Conservation (phyloP, 257 asterid genomes). For the Fraxinus anomala region DNA sequence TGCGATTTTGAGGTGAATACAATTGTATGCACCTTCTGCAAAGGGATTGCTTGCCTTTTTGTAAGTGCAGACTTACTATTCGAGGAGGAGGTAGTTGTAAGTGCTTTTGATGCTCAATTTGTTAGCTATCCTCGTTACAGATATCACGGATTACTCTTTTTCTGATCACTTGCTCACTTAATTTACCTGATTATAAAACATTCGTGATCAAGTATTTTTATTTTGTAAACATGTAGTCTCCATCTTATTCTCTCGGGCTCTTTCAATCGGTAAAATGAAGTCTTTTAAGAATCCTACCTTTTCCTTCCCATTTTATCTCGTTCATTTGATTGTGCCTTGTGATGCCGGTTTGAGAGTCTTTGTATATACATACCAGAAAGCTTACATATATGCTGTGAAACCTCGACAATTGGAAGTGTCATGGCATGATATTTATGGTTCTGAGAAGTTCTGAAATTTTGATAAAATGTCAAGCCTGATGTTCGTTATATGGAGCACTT, state of each 20-base stretch:
- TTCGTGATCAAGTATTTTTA: not conserved
- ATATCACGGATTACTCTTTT: not conserved
- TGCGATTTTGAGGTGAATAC: conserved; percentile 6
- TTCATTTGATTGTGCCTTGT: not conserved
- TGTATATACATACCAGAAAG: not conserved
- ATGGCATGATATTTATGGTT: conserved; percentile 18
- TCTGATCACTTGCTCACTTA: not conserved
- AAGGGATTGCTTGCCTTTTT: conserved; percentile 6
- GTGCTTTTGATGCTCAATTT: conserved; percentile 5
- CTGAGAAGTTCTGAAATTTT: conserved; percentile 1
- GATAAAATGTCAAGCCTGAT: not conserved
- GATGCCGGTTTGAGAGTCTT: conserved; percentile 13
- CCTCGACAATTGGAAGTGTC: conserved; percentile 6
- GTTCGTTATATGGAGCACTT: not conserved
- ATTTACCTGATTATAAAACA: not conserved
- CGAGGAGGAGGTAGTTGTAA: not conserved
- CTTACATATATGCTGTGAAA: not conserved
- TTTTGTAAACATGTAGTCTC: not conserved
- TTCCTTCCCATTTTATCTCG: not conserved
- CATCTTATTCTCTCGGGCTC: not conserved
- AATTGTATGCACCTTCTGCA: not conserved
- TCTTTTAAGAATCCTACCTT: not conserved
- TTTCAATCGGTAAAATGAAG: conserved; percentile 5
- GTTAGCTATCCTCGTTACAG: not conserved
- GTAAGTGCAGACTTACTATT: not conserved